Base-by-base conservation (phyloP, 2,329 filamentous ascomycete genomes). In the Aspergillus felis region DNA sequence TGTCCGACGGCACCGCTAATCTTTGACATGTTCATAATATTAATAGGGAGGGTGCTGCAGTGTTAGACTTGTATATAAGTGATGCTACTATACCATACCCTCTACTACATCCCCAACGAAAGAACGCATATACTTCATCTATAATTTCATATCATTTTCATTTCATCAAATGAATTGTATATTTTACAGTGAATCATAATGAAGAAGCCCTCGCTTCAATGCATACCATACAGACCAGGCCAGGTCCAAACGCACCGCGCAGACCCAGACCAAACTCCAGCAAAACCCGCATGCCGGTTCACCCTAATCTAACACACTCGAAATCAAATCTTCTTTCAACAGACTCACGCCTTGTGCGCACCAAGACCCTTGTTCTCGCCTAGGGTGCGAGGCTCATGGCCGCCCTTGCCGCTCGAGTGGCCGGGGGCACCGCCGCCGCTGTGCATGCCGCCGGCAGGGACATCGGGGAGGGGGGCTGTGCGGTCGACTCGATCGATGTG, bases 341-440 rank as follows among this genome's bases (percentile, higher is more conserved):
- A 29, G 8, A 10, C 28, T 29, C 9, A 29, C 28, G 28, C 56
- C 54, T 59, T 57, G 22, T 66, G 64, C 28, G 66, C 64, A 38
- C 68, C 70, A 1, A 64, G 32, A 1, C 73, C 73, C 67, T 75
- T 76, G 4, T 70, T 60, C 57, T 74, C 66, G 7, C 74, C 74
- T 14, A 71, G 50, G 0, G 65, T 63, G 54, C 71, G 70, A 24
- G 73, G 72, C 27, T 73, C 71, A 41, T 73, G 68, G 1, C 71
- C 71, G 5, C 73, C 74, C 66, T 76, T 76, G 44, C 74, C 74
- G 46, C 68, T 71, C 25, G 56, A 25, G 56, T 65, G 60, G 6
- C 71, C 71, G 14, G 64, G 53, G 41, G 61, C 66, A 12, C 66
- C 66, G 5, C 57, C 55, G 4, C 67, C 68, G 46, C 67, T 69